Percentiles rank a stretch among this genome's conserved stretches.
These are phyloP conservation scores for Macrocybe gigantea DNA, from an alignment of 768 basidiomycete genomes.

Conservation along the genomic window DNA sequence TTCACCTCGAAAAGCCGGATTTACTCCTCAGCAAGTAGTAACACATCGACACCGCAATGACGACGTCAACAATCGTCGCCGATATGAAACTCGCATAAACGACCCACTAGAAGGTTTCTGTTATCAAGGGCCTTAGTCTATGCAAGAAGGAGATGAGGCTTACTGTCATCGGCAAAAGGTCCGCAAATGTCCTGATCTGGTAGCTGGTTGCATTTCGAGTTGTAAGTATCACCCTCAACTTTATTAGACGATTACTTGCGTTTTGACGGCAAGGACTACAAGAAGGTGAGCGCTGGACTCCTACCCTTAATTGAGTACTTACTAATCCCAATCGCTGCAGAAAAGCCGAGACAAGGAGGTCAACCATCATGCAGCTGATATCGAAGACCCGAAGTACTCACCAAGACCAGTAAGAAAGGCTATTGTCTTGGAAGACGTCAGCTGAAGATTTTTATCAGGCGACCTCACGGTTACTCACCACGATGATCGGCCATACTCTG, in stretches of 20 bases:
- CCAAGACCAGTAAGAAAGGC: slow-evolving; percentile 5
- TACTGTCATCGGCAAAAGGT: slow-evolving; percentile 2
- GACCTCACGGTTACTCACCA: too few relatives aligned
- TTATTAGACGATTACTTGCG: not conserved
- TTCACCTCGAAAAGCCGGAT: slow-evolving; percentile 2
- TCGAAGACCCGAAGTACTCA: not conserved
- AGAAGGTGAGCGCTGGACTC: not conserved
- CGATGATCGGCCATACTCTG: too few relatives aligned
- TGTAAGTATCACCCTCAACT: not conserved
- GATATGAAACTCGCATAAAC: slow-evolving; percentile 11
- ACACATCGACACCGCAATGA: slow-evolving; percentile 11
- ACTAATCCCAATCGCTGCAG: slow-evolving; percentile 9
- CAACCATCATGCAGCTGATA: not conserved
- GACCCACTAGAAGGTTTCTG: not conserved
- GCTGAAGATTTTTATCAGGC: too few relatives aligned
- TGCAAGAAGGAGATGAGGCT: not conserved
- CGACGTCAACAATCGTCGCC: slow-evolving; percentile 10
- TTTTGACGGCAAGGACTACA: slow-evolving; percentile 10
- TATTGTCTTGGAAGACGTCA: not conserved
- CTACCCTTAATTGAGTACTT: not conserved
- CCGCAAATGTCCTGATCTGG: not conserved
- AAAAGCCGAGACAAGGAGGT: too few relatives aligned
- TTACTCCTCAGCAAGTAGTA: slow-evolving; percentile 10
- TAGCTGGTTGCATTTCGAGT: not conserved
- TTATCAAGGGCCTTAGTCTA: too few relatives aligned